These are phyloP conservation scores for Phycomyces nitens DNA, from an alignment of 192 early-diverging fungal genomes.

Conservation along the genomic window DNA sequence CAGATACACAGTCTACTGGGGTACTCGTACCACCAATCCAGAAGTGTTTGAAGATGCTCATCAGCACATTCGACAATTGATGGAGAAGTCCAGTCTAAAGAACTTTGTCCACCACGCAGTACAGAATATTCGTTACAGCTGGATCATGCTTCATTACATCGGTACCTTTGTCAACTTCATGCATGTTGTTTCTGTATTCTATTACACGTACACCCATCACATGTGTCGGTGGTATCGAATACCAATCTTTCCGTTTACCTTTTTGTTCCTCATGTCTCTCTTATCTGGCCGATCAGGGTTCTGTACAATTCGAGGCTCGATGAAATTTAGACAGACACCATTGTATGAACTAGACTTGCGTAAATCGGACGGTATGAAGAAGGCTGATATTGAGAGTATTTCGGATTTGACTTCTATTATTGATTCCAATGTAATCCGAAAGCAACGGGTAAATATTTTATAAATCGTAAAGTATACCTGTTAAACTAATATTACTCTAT, in stretches of 20 bases:
- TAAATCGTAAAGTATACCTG: too few species aligned
- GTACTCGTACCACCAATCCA: constrained; percentile 13
- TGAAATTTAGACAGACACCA: constrained; percentile 13
- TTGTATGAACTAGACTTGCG: constrained; percentile 21
- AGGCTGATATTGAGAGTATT: constrained; percentile 3
- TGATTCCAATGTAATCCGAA: constrained; percentile 15
- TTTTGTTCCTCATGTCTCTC: constrained; percentile 8
- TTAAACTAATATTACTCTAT: not conserved
- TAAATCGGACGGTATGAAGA: not conserved
- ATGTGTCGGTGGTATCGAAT: constrained; percentile 17
- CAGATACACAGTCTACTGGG: constrained; percentile 13
- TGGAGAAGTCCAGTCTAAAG: constrained; percentile 16
- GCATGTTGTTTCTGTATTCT: constrained; percentile 12
- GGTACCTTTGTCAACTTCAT: constrained; percentile 12
- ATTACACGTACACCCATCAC: constrained; percentile 13
- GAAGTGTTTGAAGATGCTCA: constrained; percentile 14
- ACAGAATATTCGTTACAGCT: constrained; percentile 25
- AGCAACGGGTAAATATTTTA: constrained; percentile 15
- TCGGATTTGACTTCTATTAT: constrained; percentile 10
- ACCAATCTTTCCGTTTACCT: constrained; percentile 14
- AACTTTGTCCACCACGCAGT: constrained; percentile 24
- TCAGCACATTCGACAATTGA: constrained; percentile 2
- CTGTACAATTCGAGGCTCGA: constrained; percentile 13
- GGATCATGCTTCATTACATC: constrained; percentile 19
- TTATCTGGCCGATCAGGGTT: constrained; percentile 18